Base-by-base conservation (phyloP, 805 yeast genomes). In the Yarrowia deformans region DNA sequence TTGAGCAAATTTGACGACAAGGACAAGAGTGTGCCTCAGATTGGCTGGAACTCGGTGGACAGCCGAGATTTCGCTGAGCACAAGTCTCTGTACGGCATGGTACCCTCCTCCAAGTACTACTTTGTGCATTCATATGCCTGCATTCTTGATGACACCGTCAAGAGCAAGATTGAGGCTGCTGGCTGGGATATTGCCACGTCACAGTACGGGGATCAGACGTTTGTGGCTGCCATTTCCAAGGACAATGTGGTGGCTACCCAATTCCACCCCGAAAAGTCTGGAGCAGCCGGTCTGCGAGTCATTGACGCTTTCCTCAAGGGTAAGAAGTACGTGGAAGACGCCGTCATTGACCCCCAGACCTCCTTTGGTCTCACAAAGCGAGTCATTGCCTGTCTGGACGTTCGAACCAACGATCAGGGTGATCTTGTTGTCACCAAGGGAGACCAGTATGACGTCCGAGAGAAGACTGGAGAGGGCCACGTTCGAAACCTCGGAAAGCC, bases 221-320 rank as follows among this genome's bases (percentile, higher is more conserved):
- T 93, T 74, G 81, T 95, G 71, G 96, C 98, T 16, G 95, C 98
- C 0, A 77, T 93, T 61, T 77, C 88, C 39, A 89, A 84, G 75
- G 91, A 84, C 70, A 93, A 92, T 72, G 81, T 94, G 12, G 91
- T 95, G 79, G 97, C 98, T 52, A 95, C 98, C 0, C 99, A 95
- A 78, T 95, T 95, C 79, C 99, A 95, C 79, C 99, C 99, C n/a
- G 99, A 95, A 77, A 95, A 95, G 78, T 91, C 97, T 3, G 99
- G 99, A 13, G 76, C 82, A 29, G 97, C 97, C 5, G 99, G 99
- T 61, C 81, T 95, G 55, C 84, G 85, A 71, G 87, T 94, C 10
- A 84, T 95, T 70, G 84, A 84, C 70, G 85, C 90, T 35, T 95
- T 95, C 76, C 81, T 95, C 73, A 83, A 83, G 46, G 84, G 84